Evolutionary conservation across 306 rosid species (phyloP), one percentile per base, ranked within the genome.

Genomic region (Ammopiptanthus mongolicus): DNA sequence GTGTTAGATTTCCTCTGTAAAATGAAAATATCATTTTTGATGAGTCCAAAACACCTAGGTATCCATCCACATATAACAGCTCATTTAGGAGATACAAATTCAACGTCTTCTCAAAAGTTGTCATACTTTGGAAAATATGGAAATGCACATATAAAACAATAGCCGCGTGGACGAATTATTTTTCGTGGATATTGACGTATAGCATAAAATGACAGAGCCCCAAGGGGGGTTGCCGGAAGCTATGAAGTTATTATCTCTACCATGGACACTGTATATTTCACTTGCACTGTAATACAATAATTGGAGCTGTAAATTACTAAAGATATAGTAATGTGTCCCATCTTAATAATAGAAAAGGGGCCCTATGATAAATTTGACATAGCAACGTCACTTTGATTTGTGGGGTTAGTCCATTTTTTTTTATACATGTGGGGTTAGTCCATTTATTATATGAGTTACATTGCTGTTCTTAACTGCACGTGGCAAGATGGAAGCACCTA

Each of bases 381-480:
- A 11, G 69, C 52, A 28, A 37, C 50, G 70, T 74, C 81, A 63
- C 64, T 71, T 58, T 53, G 73, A 80, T 10, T 19, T 18, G 88
- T 83, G 82, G 94, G 88, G 86, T 74, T 48, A 51, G 69, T 76
- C 52, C 84, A 86, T 83, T 84, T n/a, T n/a, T n/a, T n/a, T n/a
- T n/a, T n/a, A n/a, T n/a, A n/a, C n/a, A n/a, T 18, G 88, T 83
- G 82, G 94, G 88, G 86, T 74, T 48, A 51, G 69, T 76, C 52
- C 84, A 86, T 83, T 84, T n/a, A n/a, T n/a, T 76, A 83, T 58
- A 62, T 68, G 76, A 39, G 62, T 78, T 62, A 42, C 78, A 14
- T 52, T 15, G 33, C 56, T 55, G 47, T 75, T 66, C 50, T 8
- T 15, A n/a, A 50, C 5, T 11, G 19, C 60, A 81, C 78, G 81